Conservation (phyloP, 495 filamentous ascomycete genomes). For the Daldinia childiae region DNA sequence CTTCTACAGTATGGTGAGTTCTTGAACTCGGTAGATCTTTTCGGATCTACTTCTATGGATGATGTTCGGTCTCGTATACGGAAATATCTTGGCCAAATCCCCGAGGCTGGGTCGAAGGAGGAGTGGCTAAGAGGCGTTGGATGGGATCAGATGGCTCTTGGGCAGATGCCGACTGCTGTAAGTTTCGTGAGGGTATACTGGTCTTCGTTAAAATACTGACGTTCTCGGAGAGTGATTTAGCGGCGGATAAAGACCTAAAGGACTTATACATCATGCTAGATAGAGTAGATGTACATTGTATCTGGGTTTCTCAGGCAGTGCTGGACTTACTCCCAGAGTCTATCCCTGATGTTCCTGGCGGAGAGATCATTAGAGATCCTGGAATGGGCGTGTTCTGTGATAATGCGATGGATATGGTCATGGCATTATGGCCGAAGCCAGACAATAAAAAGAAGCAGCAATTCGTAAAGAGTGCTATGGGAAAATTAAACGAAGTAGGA, state of each 20-base stretch:
- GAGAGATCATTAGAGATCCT: slow-evolving; percentile 64
- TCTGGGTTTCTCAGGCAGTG: slow-evolving; percentile 69
- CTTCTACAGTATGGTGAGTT: slow-evolving; percentile 71
- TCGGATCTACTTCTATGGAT: slow-evolving; percentile 59
- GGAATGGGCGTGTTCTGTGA: slow-evolving; percentile 75
- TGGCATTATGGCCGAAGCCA: slow-evolving; percentile 63
- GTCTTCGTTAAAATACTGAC: slow-evolving; percentile 35
- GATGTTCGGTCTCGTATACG: slow-evolving; percentile 60
- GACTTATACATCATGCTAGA: slow-evolving; percentile 72
- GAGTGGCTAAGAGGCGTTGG: slow-evolving; percentile 70
- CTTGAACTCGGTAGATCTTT: slow-evolving; percentile 66
- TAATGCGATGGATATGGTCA: slow-evolving; percentile 71
- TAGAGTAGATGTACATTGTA: slow-evolving; percentile 71
- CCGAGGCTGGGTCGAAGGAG: slow-evolving; percentile 52
- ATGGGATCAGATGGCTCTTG: slow-evolving; percentile 71
- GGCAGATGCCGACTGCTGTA: slow-evolving; percentile 69
- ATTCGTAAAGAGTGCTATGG: slow-evolving; percentile 65
- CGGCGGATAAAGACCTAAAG: slow-evolving; percentile 58
- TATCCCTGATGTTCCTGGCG: slow-evolving; percentile 64
- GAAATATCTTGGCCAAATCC: slow-evolving; percentile 54
- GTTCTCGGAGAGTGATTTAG: slow-evolving; percentile 56
- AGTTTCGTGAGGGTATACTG: slow-evolving; percentile 40
- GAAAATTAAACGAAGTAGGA: slow-evolving; percentile 65
- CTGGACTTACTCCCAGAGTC: slow-evolving; percentile 62
- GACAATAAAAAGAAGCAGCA: slow-evolving; percentile 55